Base-by-base conservation (phyloP, 257 asterid species). In the Lycium barbarum region DNA sequence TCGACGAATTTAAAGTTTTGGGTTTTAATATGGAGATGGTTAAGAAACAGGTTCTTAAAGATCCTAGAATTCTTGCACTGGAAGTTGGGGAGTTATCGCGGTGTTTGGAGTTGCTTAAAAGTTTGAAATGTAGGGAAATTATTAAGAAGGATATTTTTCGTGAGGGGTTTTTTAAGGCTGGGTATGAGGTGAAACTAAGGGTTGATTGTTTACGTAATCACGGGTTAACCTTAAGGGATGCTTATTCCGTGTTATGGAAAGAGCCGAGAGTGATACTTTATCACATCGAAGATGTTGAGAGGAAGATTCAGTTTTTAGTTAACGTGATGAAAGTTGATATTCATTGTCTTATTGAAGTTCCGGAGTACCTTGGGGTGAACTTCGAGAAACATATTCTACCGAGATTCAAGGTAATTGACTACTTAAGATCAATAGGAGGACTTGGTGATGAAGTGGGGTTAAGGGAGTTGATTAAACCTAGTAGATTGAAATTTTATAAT, bases 61-160 rank as follows among this genome's bases (percentile, higher is more conserved):
- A 96, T 59, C 97, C 98, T 0, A 72, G 61, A 70, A 89, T 93
- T 87, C 95, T 96, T 83, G 94, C 93, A 36, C 65, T 95, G 84
- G 98, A 95, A 86, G 91, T 86, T 26, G 99, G 99, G 80, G 98
- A 96, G 92, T 87, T 95, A 84, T 90, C 95, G 0, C 90, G 92
- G 59, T 94, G 97, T 87, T 68, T 95, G 86, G 92, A 92, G 83
- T 68, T 92, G 89, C 84, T 95, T 73, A 89, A 91, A 88, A 91
- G 88, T 66, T 91, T 96, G 91, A 92, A 91, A 87, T 95, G 98
- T 85, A 88, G 98, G 87, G 84, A 5, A 18, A 85, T 91, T 10
- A 88, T 92, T 54, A 93, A 90, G 82, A 91, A 93, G 11, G 83
- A 78, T 17, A 95, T 94, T 86, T 90, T 90, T 22, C 84, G 87